These are phyloP conservation scores for Santalum album DNA, from an alignment of 164 flowering plant genomes.

Conservation along the genomic window DNA sequence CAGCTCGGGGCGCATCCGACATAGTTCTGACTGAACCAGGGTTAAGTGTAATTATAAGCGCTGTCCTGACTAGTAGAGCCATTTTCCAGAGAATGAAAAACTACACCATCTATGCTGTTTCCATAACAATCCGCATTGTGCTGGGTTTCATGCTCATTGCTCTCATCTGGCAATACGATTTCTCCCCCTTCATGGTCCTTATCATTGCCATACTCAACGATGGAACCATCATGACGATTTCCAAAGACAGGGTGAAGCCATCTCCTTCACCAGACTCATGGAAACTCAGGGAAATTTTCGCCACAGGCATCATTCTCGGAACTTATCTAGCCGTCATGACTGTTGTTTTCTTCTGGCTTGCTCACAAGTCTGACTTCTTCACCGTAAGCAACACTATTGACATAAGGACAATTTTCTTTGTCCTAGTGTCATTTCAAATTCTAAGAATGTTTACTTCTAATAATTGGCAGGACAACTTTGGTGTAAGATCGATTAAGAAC, in stretches of 20 bases:
- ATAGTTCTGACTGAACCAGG: conserved; percentile 5
- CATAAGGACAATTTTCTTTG: no score
- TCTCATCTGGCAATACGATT: background rate
- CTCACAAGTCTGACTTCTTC: conserved; percentile 32
- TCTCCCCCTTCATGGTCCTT: conserved; percentile 4
- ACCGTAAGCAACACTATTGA: conserved; percentile 27
- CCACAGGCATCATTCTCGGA: conserved; percentile 50
- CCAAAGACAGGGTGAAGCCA: conserved; percentile 49
- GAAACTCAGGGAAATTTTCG: conserved; percentile 44
- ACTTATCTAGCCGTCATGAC: conserved; percentile 49
- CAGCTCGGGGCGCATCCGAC: conserved; percentile 1
- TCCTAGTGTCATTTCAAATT: no score
- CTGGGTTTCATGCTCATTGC: conserved; percentile 1
- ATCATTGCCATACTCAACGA: conserved; percentile 3
- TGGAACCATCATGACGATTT: conserved; percentile 49
- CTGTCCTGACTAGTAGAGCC: conserved; percentile 1
- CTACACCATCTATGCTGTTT: conserved; percentile 5
- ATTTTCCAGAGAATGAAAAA: conserved; percentile 5
- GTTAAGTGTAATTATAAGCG: conserved; percentile 3
- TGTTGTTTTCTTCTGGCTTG: conserved; percentile 38
- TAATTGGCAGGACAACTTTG: conserved; percentile 38
- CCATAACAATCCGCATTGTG: conserved; percentile 3
- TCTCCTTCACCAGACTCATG: conserved; percentile 50
- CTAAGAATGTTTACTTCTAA: no score
- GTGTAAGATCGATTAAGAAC: conserved; percentile 22